Percentiles rank a stretch among this genome's conserved stretches.
Conservation (phyloP, 164 flowering plant genomes). For the Houttuynia cordata region DNA sequence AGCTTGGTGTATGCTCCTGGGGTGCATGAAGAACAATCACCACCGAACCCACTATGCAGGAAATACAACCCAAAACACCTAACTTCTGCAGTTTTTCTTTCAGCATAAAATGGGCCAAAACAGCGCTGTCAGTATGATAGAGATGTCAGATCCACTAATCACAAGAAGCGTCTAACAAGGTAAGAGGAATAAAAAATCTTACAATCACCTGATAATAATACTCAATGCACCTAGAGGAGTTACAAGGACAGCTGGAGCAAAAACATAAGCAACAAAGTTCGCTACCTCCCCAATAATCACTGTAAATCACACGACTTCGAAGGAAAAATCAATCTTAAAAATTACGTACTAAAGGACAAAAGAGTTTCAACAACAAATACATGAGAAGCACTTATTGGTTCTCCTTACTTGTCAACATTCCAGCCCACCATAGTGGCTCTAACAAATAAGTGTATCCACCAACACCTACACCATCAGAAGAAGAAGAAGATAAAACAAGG, state of each 20-base stretch:
- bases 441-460: conserved; percentile 79
- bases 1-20: conserved; percentile 62
- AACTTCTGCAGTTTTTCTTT: conserved; percentile 65
- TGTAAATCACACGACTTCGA: conserved; percentile 17
- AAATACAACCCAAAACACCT: conserved; percentile 73
- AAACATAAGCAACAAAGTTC: conserved; percentile 83
- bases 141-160: conserved; percentile 7
- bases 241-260: conserved; percentile 89
- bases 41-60: conserved; percentile 89
- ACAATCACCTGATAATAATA: conserved; percentile 66
- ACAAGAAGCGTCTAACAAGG: background rate
- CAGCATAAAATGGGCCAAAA: conserved; percentile 79
- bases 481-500: background rate
- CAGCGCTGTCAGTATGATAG: conserved; percentile 43
- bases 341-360: background rate
- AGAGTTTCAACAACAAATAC: background rate
- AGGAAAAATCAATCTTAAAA: background rate
- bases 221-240: conserved; percentile 93
- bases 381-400: background rate
- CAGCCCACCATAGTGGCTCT: conserved; percentile 97
- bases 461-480: conserved; percentile 33
- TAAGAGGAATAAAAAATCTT: background rate
- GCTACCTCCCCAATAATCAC: conserved; percentile 92
- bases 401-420: conserved; percentile 73
- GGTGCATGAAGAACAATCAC: conserved; percentile 95